Evolutionary conservation across 2,329 filamentous ascomycete species (phyloP), one percentile per base, ranked within the genome.

Genomic region (Fonsecaea monophora): DNA sequence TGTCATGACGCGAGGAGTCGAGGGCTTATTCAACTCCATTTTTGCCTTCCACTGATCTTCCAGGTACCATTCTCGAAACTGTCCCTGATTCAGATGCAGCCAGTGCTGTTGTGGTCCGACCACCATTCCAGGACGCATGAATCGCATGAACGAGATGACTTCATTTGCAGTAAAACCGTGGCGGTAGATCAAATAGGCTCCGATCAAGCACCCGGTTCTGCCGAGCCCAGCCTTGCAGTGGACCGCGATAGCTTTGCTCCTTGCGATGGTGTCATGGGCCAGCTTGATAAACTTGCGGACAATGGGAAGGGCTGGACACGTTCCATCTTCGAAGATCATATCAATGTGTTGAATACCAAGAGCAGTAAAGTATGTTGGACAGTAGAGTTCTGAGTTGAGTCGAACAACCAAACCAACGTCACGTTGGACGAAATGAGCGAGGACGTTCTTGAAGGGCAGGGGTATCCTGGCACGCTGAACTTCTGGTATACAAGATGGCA

Each of bases 251-350:
- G 90, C 91, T 85, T 93, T 94, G 80, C 94, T 92, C 81, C 91
- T 92, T 0, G 90, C 94, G 75, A 99, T 99, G 80, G 91, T 97
- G 77, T 96, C 91, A 76, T 98, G 95, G 0, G 95, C 94, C 66
- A 99, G 85, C 72, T 92, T 92, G 78, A 99, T 94, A 78, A 99
- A 99, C 77, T 94, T 94, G 72, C 92, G 89, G 34, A 99, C 95
- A n/a, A 94, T 89, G 18, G 87, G 87, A 60, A 99, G 83, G 1
- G 92, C 89, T 25, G 95, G 95, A 78, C 95, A 99, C 3, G 95
- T 99, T 71, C 95, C 95, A 74, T 99, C 95, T 75, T 98, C 95
- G 76, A 99, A 99, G 75, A 99, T 98, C 95, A 99, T 99, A 81
- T 99, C 95, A 48, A 98, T 84, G 77, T 99, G 95, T 74, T 93